phyloP scores from a whole-genome alignment of 73 alveolate species.

The Tetrahymena thermophila region DNA sequence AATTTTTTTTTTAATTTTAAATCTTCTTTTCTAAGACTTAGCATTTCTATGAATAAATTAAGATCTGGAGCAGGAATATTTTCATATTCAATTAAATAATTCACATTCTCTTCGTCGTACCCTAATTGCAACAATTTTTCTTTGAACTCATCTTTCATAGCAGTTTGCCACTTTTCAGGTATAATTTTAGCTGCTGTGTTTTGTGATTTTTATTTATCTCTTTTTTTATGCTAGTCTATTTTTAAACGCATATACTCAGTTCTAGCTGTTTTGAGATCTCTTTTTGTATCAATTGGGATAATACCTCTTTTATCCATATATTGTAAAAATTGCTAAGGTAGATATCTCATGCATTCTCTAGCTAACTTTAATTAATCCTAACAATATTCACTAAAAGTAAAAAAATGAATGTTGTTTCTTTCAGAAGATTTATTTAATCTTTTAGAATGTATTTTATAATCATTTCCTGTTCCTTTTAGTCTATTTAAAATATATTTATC shows the following conservation, averaged over 20 bases:
- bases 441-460: slow-evolving; percentile 62
- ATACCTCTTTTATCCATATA: slow-evolving; percentile 62
- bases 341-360: slow-evolving; percentile 74
- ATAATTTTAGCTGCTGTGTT: neutral
- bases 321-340: slow-evolving; percentile 75
- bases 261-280: slow-evolving; percentile 28
- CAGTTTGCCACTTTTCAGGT: neutral
- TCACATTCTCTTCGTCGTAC: neutral
- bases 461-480: slow-evolving; percentile 50
- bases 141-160: neutral
- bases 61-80: neutral
- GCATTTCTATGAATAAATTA: neutral
- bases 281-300: slow-evolving; percentile 49
- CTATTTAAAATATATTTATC: neutral
- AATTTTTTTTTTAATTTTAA: neutral
- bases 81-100: neutral
- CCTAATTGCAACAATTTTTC: neutral
- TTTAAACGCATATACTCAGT: slow-evolving; percentile 29
- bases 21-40: neutral
- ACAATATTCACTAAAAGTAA: slow-evolving; percentile 68
- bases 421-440: slow-evolving; percentile 45
- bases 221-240: slow-evolving; percentile 39
- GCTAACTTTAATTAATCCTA: slow-evolving; percentile 72
- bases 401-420: slow-evolving; percentile 82
- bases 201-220: slow-evolving; percentile 8